Conservation (phyloP, 163 green algal genomes). For the Chlamydomonas reinhardtii region DNA sequence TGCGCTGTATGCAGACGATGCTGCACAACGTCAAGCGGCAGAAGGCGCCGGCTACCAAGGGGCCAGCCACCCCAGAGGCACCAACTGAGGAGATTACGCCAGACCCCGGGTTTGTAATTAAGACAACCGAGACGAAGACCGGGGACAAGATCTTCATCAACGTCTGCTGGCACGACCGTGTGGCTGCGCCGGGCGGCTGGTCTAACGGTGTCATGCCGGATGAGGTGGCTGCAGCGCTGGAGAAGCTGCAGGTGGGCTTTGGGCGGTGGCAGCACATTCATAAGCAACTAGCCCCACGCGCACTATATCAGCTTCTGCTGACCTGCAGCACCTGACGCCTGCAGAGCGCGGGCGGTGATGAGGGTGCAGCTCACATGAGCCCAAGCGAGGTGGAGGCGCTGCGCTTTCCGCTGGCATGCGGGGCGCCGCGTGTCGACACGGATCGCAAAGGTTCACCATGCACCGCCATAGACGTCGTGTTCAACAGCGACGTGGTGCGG, state of each 20-base stretch:
- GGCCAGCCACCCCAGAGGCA: constrained; percentile 37
- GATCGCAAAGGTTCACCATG: constrained; percentile 57
- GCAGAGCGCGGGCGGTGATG: too few relatives aligned
- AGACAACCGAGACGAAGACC: constrained; percentile 62
- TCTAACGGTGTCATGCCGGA: constrained; percentile 62
- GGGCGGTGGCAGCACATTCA: too few relatives aligned
- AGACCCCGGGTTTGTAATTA: constrained; percentile 75
- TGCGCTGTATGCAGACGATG: constrained; percentile 43
- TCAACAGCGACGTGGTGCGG: constrained; percentile 65
- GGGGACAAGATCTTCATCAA: constrained; percentile 77
- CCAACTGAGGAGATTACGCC: constrained; percentile 63
- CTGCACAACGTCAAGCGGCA: constrained; percentile 63
- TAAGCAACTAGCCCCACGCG: too few relatives aligned
- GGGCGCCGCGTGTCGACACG: constrained; percentile 48
- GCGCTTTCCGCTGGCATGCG: constrained; percentile 66
- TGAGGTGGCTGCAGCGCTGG: constrained; percentile 58
- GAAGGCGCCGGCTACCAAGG: constrained; percentile 43
- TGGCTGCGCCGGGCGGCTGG: constrained; percentile 68
- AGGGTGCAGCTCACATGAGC: background rate
- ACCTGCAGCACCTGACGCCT: background rate
- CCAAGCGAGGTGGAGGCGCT: constrained; percentile 59
- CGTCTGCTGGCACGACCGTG: constrained; percentile 64
- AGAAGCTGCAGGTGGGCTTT: constrained; percentile 35
- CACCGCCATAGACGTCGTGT: constrained; percentile 65
- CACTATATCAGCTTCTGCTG: too few relatives aligned